These are phyloP conservation scores for Neurospora discreta DNA, from an alignment of 495 filamentous ascomycete genomes.

Conservation along the genomic window DNA sequence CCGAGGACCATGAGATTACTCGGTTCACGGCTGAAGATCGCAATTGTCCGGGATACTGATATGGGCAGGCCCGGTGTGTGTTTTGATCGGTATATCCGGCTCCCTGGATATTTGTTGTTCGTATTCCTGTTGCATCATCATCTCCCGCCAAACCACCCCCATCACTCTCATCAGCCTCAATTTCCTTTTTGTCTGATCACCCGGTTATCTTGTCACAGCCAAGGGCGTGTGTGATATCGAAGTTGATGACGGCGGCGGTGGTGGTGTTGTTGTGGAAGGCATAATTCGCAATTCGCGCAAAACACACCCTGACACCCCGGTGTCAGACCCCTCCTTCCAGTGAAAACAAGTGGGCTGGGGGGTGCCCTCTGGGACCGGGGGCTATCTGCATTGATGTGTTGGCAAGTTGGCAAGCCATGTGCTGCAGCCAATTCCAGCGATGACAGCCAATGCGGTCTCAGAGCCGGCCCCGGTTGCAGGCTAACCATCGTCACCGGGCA, in stretches of 20 bases:
- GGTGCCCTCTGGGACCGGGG: background rate
- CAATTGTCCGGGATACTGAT: background rate
- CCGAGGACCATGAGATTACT: background rate
- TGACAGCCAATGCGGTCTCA: background rate
- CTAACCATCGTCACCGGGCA: constrained; percentile 10
- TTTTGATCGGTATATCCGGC: background rate
- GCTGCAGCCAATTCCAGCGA: constrained; percentile 18
- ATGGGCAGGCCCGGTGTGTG: background rate
- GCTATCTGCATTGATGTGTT: constrained; percentile 27
- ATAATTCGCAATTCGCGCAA: background rate
- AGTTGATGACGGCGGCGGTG: background rate
- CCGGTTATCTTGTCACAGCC: background rate
- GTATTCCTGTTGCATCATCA: background rate
- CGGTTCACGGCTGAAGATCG: background rate
- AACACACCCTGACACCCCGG: background rate
- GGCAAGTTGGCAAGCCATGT: constrained; percentile 25
- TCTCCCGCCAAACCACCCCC: background rate
- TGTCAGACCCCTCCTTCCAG: background rate
- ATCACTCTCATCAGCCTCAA: background rate
- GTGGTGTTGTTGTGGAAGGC: background rate
- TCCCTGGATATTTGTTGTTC: background rate
- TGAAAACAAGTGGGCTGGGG: constrained; percentile 14
- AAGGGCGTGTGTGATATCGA: background rate
- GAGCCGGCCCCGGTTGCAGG: constrained; percentile 10
- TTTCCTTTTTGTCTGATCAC: background rate